Evolutionary conservation across 495 filamentous ascomycete genomes (phyloP).

Genomic region (Talaromyces ruber): DNA sequence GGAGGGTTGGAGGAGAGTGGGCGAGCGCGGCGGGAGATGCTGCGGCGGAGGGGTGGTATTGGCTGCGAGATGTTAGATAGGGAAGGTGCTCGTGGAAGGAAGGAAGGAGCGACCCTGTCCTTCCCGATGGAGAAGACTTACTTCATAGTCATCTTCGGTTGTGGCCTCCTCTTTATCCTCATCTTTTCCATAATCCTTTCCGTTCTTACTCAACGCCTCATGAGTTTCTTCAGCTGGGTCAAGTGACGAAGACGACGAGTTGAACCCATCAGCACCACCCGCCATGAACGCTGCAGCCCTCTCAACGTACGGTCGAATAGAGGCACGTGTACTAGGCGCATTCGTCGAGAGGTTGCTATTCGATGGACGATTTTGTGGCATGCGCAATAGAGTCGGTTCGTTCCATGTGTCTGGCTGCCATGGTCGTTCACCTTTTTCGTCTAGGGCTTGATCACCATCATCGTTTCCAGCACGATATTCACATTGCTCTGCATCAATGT

Average conservation of each 20-base stretch:
- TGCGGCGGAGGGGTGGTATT: background rate
- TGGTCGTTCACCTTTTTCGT: background rate
- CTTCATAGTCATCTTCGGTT: background rate
- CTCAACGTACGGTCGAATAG: slow-evolving; percentile 5
- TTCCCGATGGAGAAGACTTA: background rate
- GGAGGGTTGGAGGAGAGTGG: slow-evolving; percentile 4
- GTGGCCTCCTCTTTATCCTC: background rate
- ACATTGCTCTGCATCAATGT: background rate
- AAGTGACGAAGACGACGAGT: background rate
- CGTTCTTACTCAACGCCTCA: background rate
- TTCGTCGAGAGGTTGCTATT: slow-evolving; percentile 1
- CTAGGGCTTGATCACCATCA: background rate
- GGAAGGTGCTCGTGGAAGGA: background rate
- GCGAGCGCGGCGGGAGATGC: slow-evolving; percentile 2
- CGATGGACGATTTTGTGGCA: background rate
- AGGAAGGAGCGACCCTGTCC: too few relatives aligned
- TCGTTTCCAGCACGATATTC: background rate
- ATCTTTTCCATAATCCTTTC: background rate
- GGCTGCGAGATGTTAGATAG: background rate
- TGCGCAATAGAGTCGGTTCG: background rate
- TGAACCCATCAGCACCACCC: background rate
- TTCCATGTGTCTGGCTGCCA: slow-evolving; percentile 8
- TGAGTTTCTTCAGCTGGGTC: background rate
- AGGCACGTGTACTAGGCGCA: slow-evolving; percentile 4
- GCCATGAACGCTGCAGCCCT: slow-evolving; percentile 1